phyloP scores from a whole-genome alignment of 139 green algal species.

The Coelastrella sp. region DNA sequence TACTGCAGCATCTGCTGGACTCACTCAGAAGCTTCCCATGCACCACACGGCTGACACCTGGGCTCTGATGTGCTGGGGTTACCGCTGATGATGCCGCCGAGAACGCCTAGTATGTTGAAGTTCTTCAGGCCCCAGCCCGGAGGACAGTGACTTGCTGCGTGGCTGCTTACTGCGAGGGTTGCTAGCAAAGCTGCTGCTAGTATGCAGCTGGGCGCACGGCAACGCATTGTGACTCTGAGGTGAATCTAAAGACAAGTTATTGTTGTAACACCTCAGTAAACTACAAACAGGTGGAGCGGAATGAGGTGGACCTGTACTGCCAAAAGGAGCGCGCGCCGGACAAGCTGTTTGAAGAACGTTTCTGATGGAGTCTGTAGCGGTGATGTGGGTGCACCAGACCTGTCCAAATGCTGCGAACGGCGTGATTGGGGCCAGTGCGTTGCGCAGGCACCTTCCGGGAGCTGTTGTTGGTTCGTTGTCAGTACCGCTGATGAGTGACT shows the following conservation, averaged over 20 bases:
- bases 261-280: too few relatives aligned
- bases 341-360: too few relatives aligned
- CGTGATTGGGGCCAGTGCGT: not conserved
- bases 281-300: too few relatives aligned
- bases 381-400: too few relatives aligned
- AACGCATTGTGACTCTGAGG: too few relatives aligned
- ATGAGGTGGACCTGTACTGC: not conserved
- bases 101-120: conserved; percentile 12
- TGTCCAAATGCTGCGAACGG: too few relatives aligned
- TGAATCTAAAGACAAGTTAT: too few relatives aligned
- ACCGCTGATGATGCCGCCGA: conserved; percentile 2
- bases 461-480: not conserved
- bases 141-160: not conserved
- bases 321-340: not conserved
- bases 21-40: conserved; percentile 17
- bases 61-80: not conserved
- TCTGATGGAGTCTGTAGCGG: too few relatives aligned
- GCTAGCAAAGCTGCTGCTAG: not conserved
- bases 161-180: not conserved
- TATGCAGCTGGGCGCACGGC: not conserved
- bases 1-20: not conserved
- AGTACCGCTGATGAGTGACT: not conserved
- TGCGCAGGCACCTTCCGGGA: not conserved
- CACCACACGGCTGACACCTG: conserved; percentile 5
- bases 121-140: conserved; percentile 10